Evolutionary conservation across 176 grass and related monocot species (phyloP).

Genomic region (Ampelocalamus luodianensis): DNA sequence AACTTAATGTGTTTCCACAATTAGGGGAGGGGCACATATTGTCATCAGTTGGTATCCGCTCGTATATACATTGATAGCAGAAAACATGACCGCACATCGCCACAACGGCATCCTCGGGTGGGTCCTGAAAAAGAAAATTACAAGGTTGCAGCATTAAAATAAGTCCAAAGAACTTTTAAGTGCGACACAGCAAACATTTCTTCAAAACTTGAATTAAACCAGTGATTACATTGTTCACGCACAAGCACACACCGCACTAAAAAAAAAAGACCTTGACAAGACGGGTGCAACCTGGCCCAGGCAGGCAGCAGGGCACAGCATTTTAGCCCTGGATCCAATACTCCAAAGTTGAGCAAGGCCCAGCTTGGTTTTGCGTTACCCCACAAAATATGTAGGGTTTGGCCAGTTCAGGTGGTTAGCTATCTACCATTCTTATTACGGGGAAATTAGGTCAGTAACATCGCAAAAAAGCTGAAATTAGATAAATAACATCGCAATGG

Average conservation of each 20-base stretch:
- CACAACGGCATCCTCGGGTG: slow-evolving; percentile 90
- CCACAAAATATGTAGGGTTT: slow-evolving; percentile 12
- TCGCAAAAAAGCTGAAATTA: too few species aligned
- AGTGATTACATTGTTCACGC: slow-evolving; percentile 2
- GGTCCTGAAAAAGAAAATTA: slow-evolving; percentile 66
- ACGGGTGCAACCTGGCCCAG: slow-evolving; percentile 11
- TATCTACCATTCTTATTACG: background rate
- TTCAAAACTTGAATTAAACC: slow-evolving; percentile 33
- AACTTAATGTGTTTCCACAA: slow-evolving; percentile 67
- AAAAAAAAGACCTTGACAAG: background rate
- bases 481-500: too few species aligned
- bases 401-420: background rate
- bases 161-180: background rate
- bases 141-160: slow-evolving; percentile 28
- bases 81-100: slow-evolving; percentile 95
- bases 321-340: slow-evolving; percentile 29
- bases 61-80: slow-evolving; percentile 94
- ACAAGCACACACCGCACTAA: background rate
- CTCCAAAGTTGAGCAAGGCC: background rate
- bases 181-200: background rate
- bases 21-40: slow-evolving; percentile 64
- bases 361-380: background rate
- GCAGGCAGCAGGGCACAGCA: background rate
- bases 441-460: too few species aligned
- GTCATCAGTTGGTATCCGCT: slow-evolving; percentile 84